phyloP scores from a whole-genome alignment of 2,329 filamentous ascomycete species.

The Trichoderma sp. region DNA sequence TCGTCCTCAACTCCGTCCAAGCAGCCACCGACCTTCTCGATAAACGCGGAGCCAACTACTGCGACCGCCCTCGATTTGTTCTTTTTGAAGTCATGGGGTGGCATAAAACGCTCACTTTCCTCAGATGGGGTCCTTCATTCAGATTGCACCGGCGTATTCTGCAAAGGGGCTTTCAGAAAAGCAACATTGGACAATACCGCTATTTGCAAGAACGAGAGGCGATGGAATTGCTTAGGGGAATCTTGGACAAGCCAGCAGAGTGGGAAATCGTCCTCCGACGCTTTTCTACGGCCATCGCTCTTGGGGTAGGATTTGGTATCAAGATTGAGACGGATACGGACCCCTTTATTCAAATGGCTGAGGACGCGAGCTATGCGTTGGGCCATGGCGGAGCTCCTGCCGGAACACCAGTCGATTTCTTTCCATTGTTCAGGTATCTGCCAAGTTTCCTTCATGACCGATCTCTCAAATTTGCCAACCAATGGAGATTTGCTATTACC shows the following conservation, averaged over 20 bases:
- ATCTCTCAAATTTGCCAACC: conserved; percentile 30
- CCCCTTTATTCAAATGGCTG: conserved; percentile 40
- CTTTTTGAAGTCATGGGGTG: conserved; percentile 45
- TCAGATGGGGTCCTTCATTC: conserved; percentile 42
- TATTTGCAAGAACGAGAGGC: conserved; percentile 38
- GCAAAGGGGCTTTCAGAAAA: conserved; percentile 43
- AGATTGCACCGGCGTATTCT: conserved; percentile 44
- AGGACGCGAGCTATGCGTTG: conserved; percentile 30
- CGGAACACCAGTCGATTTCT: conserved; percentile 45
- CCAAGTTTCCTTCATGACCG: conserved; percentile 37
- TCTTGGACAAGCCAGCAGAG: conserved; percentile 31
- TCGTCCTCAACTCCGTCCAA: conserved; percentile 44
- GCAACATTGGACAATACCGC: conserved; percentile 35
- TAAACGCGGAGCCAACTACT: conserved; percentile 44
- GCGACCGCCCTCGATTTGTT: conserved; percentile 44
- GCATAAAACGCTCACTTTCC: conserved; percentile 45
- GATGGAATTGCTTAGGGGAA: conserved; percentile 29
- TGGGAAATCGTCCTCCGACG: conserved; percentile 40
- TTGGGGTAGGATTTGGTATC: conserved; percentile 45
- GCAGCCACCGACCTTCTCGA: conserved; percentile 45
- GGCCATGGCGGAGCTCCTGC: conserved; percentile 31
- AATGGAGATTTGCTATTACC: conserved; percentile 35
- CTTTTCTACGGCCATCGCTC: conserved; percentile 41
- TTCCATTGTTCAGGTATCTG: conserved; percentile 44
- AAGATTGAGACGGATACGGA: conserved; percentile 36